phyloP scores from a whole-genome alignment of 805 yeast genomes.

The Ogataea paraovalis region DNA sequence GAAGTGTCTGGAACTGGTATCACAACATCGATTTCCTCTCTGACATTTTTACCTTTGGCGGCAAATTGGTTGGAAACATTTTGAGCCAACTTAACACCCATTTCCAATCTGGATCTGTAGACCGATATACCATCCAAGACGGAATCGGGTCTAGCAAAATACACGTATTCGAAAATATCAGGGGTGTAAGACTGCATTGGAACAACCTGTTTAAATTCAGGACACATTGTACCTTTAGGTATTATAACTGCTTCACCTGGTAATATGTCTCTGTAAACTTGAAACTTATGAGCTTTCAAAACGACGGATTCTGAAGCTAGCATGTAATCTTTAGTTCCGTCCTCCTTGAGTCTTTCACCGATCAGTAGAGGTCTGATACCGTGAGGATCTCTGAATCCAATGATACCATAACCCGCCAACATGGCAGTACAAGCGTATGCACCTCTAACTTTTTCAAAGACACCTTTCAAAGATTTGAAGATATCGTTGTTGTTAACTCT shows the following conservation, averaged over 20 bases:
- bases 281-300: slow-evolving; percentile 84
- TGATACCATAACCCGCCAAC: slow-evolving; percentile 92
- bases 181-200: slow-evolving; percentile 80
- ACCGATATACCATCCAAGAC: slow-evolving; percentile 96
- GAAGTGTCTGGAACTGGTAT: slow-evolving; percentile 98
- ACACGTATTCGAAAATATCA: slow-evolving; percentile 94
- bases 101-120: slow-evolving; percentile 83
- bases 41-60: slow-evolving; percentile 38
- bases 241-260: slow-evolving; percentile 98
- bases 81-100: slow-evolving; percentile 88
- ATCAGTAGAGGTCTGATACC: slow-evolving; percentile 89
- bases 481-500: slow-evolving; percentile 90
- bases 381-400: slow-evolving; percentile 96
- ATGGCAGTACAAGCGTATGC: slow-evolving; percentile 96
- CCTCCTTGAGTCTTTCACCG: slow-evolving; percentile 71
- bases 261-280: slow-evolving; percentile 69
- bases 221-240: slow-evolving; percentile 65
- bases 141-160: slow-evolving; percentile 96
- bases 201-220: slow-evolving; percentile 84
- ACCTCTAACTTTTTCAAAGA: slow-evolving; percentile 78
- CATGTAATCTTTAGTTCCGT: slow-evolving; percentile 84
- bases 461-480: slow-evolving; percentile 80
- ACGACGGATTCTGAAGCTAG: slow-evolving; percentile 94
- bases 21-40: slow-evolving; percentile 78
- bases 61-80: slow-evolving; percentile 47